Evolutionary conservation across 208 protist species (phyloP).

Genomic region (Balamuthia mandrillaris): DNA sequence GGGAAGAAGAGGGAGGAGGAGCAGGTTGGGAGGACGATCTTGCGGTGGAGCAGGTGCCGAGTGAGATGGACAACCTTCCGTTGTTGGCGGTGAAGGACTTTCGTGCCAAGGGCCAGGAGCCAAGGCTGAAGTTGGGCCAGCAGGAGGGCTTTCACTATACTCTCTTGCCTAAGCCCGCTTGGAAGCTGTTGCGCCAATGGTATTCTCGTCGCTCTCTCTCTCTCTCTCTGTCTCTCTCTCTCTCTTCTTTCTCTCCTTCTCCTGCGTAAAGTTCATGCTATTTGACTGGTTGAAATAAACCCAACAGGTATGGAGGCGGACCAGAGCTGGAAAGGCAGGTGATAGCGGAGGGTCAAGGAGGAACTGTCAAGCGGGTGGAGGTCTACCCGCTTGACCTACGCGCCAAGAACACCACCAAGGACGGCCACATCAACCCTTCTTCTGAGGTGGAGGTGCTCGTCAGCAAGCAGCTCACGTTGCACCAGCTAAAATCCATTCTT

Average conservation of each 20-base stretch:
- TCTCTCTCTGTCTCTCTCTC: not conserved
- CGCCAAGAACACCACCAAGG: conserved; percentile 10
- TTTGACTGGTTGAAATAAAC: not conserved
- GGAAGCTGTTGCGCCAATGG: no score
- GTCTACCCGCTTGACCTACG: not conserved
- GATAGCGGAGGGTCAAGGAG: conserved; percentile 13
- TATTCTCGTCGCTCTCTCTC: not conserved
- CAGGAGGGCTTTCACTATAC: no score
- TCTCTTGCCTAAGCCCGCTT: no score
- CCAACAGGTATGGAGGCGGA: conserved; percentile 19
- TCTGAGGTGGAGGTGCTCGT: conserved; percentile 14
- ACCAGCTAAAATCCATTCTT: not conserved
- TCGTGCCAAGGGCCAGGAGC: no score
- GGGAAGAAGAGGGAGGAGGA: no score
- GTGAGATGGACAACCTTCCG: no score
- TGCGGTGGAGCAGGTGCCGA: no score
- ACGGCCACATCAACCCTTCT: conserved; percentile 19
- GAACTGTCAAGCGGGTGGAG: not conserved
- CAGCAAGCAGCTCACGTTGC: conserved; percentile 13
- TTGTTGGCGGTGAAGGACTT: no score
- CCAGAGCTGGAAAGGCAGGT: conserved; percentile 1
- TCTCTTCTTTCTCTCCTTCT: not conserved
- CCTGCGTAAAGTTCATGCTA: not conserved
- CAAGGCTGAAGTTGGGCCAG: no score
- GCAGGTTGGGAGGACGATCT: no score